phyloP scores from a whole-genome alignment of 345 rosid genomes.

The Acer campestre region DNA sequence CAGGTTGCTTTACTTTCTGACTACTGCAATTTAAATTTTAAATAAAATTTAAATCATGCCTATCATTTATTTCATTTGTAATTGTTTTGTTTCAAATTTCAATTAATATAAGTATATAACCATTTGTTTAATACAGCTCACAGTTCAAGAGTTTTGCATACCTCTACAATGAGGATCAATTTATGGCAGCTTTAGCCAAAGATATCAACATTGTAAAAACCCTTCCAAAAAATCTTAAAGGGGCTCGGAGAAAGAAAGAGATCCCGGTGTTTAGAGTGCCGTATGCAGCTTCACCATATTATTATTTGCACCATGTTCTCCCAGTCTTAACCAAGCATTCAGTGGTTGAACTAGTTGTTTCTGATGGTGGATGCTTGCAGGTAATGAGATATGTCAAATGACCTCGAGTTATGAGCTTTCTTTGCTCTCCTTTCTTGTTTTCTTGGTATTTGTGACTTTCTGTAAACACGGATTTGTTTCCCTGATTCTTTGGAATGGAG shows the following conservation, averaged over 20 bases:
- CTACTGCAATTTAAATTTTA: neutral
- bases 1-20: conserved; percentile 46
- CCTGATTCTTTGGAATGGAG: neutral
- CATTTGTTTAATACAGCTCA: conserved; percentile 57
- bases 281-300: conserved; percentile 78
- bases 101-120: neutral
- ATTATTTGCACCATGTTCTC: conserved; percentile 81
- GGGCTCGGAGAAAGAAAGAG: conserved; percentile 80
- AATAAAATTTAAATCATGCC: neutral
- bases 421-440: neutral
- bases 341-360: conserved; percentile 86
- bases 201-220: conserved; percentile 83
- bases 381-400: conserved; percentile 31
- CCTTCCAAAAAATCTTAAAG: conserved; percentile 91
- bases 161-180: conserved; percentile 85
- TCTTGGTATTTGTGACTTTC: neutral
- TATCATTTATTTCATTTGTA: neutral
- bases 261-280: conserved; percentile 88
- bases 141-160: conserved; percentile 97
- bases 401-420: conserved; percentile 14
- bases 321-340: conserved; percentile 84
- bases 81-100: neutral
- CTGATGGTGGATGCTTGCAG: conserved; percentile 95
- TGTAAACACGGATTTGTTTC: neutral
- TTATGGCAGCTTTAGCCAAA: conserved; percentile 70